These are phyloP conservation scores for Brassica hybrid DNA, from an alignment of 441 rosid genomes.

Conservation along the genomic window DNA sequence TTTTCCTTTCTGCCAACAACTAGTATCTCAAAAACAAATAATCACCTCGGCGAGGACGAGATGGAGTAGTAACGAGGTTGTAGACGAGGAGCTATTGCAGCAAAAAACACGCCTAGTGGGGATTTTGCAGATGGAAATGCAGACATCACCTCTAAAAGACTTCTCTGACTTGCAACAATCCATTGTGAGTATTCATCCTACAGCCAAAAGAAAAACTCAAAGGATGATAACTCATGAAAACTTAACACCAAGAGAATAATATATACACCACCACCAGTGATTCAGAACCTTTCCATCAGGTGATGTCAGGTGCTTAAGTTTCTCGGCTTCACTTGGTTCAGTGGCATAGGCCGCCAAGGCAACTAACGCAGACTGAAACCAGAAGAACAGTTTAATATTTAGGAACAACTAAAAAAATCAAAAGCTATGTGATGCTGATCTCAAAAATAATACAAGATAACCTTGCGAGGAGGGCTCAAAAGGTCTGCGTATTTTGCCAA, in stretches of 20 bases:
- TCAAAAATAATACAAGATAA: slow-evolving; percentile 34
- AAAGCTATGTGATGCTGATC: slow-evolving; percentile 6
- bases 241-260: slow-evolving; percentile 14
- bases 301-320: slow-evolving; percentile 70
- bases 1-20: too few species aligned
- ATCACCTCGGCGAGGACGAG: too few species aligned
- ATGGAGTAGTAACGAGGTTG: too few species aligned
- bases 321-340: slow-evolving; percentile 75
- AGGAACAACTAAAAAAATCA: slow-evolving; percentile 18
- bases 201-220: slow-evolving; percentile 3
- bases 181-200: slow-evolving; percentile 90
- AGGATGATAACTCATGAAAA: slow-evolving; percentile 5
- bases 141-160: slow-evolving; percentile 93
- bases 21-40: too few species aligned
- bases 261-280: background rate
- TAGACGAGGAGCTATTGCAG: too few species aligned
- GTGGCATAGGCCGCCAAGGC: slow-evolving; percentile 91
- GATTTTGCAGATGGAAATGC: slow-evolving; percentile 89
- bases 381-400: slow-evolving; percentile 30
- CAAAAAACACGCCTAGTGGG: slow-evolving; percentile 86
- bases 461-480: slow-evolving; percentile 87
- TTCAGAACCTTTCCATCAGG: too few species aligned
- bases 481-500: slow-evolving; percentile 86
- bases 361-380: slow-evolving; percentile 72
- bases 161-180: slow-evolving; percentile 86